Conservation (phyloP, 2,329 filamentous ascomycete species). For the Botrytis porri region DNA sequence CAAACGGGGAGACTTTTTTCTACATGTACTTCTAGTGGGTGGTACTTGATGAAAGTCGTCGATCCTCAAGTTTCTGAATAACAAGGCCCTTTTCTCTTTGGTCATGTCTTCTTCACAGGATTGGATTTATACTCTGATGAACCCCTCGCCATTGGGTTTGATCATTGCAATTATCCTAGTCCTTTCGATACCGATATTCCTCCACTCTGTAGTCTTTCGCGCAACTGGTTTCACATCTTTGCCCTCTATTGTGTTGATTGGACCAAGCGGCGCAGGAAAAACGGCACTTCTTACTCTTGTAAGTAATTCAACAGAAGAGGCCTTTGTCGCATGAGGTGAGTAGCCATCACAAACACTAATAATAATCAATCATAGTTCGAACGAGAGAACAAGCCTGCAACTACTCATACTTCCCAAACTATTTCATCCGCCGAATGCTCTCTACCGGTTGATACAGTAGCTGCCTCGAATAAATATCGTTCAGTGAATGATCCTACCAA, state of each 20-base stretch:
- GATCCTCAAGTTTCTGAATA: neutral
- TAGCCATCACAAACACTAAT: conserved; percentile 21
- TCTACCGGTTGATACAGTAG: conserved; percentile 50
- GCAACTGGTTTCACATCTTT: conserved; percentile 62
- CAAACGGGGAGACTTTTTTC: neutral
- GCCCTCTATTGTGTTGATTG: conserved; percentile 76
- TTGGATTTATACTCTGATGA: conserved; percentile 53
- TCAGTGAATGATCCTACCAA: conserved; percentile 61
- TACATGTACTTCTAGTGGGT: neutral
- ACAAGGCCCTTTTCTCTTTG: neutral
- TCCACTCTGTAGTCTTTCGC: conserved; percentile 71
- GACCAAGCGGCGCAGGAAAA: conserved; percentile 81
- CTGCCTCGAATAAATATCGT: conserved; percentile 61
- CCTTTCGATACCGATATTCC: conserved; percentile 68
- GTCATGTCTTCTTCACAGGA: conserved; percentile 28
- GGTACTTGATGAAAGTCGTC: neutral
- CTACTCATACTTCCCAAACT: conserved; percentile 60
- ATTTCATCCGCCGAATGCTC: conserved; percentile 54
- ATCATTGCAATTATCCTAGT: conserved; percentile 67
- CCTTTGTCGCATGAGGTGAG: neutral
- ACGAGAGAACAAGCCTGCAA: conserved; percentile 45
- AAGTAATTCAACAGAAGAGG: conserved; percentile 30
- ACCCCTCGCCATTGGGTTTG: conserved; percentile 61
- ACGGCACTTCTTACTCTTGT: conserved; percentile 81
- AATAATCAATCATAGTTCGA: conserved; percentile 44